Percentiles rank a stretch among this genome's conserved stretches.
Evolutionary conservation across 179 eudicot species (phyloP).

Genomic region (Sideroxylon spinosum): DNA sequence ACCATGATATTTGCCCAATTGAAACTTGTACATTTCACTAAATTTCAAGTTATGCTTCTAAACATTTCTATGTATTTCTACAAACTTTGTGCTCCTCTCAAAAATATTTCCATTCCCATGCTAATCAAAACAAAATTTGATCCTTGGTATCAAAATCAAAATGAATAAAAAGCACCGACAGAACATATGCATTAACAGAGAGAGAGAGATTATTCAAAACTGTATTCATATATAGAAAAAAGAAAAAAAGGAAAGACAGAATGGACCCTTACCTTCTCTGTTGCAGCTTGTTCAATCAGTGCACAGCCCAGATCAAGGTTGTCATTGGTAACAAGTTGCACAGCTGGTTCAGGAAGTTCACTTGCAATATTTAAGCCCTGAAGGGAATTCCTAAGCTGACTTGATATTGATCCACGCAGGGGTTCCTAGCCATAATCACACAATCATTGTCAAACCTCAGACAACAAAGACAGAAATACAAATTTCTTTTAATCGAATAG

Average conservation of each 20-base stretch:
- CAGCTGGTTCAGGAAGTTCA: constrained; percentile 64
- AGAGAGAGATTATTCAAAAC: too few species aligned
- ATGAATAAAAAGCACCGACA: too few species aligned
- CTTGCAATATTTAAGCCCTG: constrained; percentile 46
- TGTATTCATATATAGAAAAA: too few species aligned
- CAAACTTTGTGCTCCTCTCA: too few species aligned
- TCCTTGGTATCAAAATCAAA: too few species aligned
- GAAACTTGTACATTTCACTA: too few species aligned
- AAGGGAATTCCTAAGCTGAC: constrained; percentile 63
- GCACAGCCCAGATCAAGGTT: constrained; percentile 97
- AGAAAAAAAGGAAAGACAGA: not conserved
- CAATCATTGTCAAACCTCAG: constrained; percentile 1
- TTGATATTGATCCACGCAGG: constrained; percentile 66
- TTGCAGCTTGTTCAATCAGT: constrained; percentile 87
- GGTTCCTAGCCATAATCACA: constrained; percentile 58
- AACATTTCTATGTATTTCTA: too few species aligned
- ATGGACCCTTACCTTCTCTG: constrained; percentile 62
- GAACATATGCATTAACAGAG: too few species aligned
- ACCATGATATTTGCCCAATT: too few species aligned
- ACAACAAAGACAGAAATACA: not conserved
- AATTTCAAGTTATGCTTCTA: too few species aligned
- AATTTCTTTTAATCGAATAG: not conserved
- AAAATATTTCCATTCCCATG: too few species aligned
- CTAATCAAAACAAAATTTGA: too few species aligned
- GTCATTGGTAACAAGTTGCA: constrained; percentile 81